phyloP scores from a whole-genome alignment of 2,329 filamentous ascomycete genomes.

The Ascochyta koolunga region DNA sequence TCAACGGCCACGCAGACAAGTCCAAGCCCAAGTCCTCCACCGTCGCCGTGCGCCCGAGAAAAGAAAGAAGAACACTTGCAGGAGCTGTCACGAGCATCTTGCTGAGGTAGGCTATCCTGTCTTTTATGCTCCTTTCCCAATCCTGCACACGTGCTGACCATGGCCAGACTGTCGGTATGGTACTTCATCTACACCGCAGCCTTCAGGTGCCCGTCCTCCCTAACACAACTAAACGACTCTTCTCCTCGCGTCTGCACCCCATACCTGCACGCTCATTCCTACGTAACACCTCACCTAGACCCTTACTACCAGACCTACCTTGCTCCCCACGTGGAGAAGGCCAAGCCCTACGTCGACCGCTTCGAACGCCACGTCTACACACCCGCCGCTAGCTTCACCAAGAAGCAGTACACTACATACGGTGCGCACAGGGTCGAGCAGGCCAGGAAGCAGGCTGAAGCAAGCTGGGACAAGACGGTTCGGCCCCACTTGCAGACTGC shows the following conservation, averaged over 20 bases:
- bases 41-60: constrained; percentile 23
- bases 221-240: constrained; percentile 69
- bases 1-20: constrained; percentile 37
- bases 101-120: constrained; percentile 30
- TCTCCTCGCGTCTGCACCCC: constrained; percentile 83
- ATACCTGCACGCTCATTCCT: constrained; percentile 71
- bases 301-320: constrained; percentile 89
- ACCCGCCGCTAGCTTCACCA: constrained; percentile 70
- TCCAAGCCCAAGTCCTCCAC: constrained; percentile 32
- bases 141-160: constrained; percentile 14
- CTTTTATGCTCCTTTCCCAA: background rate
- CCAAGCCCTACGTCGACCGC: constrained; percentile 71
- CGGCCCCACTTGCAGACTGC: constrained; percentile 75
- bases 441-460: constrained; percentile 67
- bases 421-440: constrained; percentile 75
- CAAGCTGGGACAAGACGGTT: constrained; percentile 79
- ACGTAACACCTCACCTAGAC: constrained; percentile 73
- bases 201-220: constrained; percentile 78
- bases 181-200: constrained; percentile 80
- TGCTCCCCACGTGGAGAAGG: constrained; percentile 78
- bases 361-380: constrained; percentile 67
- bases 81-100: constrained; percentile 41
- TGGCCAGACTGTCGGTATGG: constrained; percentile 73
- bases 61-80: constrained; percentile 29
- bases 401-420: constrained; percentile 67